A percentile compares a stretch with the other conserved stretches of the same genome.
Conservation (phyloP, 129 eudicot species). For the Sambucus nigra region DNA sequence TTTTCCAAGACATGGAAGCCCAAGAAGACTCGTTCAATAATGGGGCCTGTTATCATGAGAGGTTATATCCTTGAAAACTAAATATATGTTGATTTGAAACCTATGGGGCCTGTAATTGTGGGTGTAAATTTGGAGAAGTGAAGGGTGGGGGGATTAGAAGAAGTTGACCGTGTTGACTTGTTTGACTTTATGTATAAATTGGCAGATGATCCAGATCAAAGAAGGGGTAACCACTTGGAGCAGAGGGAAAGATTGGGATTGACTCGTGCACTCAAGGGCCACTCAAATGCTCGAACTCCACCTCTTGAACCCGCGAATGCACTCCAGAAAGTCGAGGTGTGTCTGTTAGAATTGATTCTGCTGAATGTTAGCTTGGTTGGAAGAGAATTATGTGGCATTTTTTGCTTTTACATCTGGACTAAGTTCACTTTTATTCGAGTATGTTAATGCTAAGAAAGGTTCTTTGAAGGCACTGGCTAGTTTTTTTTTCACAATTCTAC, state of each 20-base stretch:
- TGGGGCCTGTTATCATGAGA: slow-evolving; percentile 61
- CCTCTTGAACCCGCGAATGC: slow-evolving; percentile 69
- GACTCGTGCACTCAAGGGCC: slow-evolving; percentile 36
- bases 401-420: not conserved
- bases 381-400: not conserved
- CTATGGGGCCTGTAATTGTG: slow-evolving; percentile 9
- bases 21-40: slow-evolving; percentile 60
- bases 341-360: no score
- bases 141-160: not conserved
- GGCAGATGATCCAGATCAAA: slow-evolving; percentile 72
- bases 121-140: slow-evolving; percentile 1
- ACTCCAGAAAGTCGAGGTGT: slow-evolving; percentile 81
- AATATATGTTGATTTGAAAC: not conserved
- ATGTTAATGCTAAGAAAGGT: no score
- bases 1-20: slow-evolving; percentile 99
- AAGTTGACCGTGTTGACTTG: not conserved
- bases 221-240: slow-evolving; percentile 79
- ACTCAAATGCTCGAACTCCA: slow-evolving; percentile 43
- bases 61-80: slow-evolving; percentile 26
- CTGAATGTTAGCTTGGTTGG: not conserved
- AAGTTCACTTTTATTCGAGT: not conserved
- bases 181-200: slow-evolving; percentile 3
- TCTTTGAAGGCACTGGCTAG: no score
- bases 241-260: slow-evolving; percentile 86
- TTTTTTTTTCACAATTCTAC: no score